Conservation (phyloP, 1,284 basidiomycete genomes). For the Pseudozyma sp. region DNA sequence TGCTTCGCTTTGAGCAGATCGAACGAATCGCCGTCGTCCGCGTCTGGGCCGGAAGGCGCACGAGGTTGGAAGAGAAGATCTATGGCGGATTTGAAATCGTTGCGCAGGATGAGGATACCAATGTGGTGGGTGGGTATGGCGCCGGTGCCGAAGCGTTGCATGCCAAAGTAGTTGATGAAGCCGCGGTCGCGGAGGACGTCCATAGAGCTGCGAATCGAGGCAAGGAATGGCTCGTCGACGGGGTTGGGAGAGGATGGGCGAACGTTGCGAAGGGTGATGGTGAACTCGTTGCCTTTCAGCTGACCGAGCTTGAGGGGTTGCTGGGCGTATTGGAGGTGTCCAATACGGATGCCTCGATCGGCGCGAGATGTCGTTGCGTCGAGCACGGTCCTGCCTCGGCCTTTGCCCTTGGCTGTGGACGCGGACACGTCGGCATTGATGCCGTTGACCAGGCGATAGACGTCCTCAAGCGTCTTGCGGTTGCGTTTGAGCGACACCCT, state of each 20-base stretch:
- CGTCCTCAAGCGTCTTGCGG: conserved; percentile 81
- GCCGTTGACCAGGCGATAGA: conserved; percentile 77
- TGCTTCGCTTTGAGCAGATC: conserved; percentile 45
- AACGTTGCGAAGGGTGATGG: conserved; percentile 87
- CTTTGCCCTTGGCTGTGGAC: conserved; percentile 23
- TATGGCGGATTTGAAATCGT: conserved; percentile 73
- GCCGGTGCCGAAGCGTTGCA: conserved; percentile 99
- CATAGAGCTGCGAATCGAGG: conserved; percentile 80
- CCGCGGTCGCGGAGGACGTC: conserved; percentile 84
- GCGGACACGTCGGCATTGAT: conserved; percentile 55
- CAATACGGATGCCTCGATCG: conserved; percentile 81
- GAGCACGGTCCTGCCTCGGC: conserved; percentile 32
- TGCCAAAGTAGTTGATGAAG: conserved; percentile 98
- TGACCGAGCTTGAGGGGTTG: conserved; percentile 88
- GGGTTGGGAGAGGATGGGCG: conserved; percentile 14
- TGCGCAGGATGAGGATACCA: conserved; percentile 86
- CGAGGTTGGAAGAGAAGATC: conserved; percentile 53
- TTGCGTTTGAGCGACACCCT: conserved; percentile 85
- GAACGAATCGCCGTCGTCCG: conserved; percentile 38
- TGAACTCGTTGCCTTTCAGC: conserved; percentile 94
- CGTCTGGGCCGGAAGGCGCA: conserved; percentile 11
- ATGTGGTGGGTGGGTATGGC: conserved; percentile 94
- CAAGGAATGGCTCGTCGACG: conserved; percentile 7
- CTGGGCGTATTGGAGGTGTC: conserved; percentile 86
- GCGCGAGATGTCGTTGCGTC: conserved; percentile 40